Base-by-base conservation (phyloP, 805 yeast species). In the Kodamaea leandrae region DNA sequence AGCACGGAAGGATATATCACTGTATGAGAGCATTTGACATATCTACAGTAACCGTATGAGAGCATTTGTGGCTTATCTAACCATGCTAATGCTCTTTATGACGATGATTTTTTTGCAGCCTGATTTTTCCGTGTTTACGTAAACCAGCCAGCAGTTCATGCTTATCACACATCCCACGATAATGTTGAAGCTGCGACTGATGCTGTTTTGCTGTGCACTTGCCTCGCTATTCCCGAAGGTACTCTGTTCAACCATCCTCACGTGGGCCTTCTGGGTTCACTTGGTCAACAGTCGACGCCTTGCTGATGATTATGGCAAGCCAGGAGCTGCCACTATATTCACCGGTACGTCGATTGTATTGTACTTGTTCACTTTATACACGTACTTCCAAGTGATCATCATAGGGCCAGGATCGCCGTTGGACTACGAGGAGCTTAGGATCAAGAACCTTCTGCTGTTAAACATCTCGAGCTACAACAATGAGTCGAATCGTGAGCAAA, bases 351-450 rank as follows among this genome's bases (percentile, higher is more conserved):
- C 66, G 0, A 18, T 62, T 0, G 18, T 49, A 12, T 51, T 76
- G 8, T 68, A 66, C 21, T 17, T 39, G 0, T 52, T 74, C 12
- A 66, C 72, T 15, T 33, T 81, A 4, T 68, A 69, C 48, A 64
- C 83, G 2, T 83, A 83, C 54, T 77, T 63, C 54, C 59, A 64
- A 46, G 75, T 81, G 3, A 66, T 82, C 1, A n/a, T 24, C 1
- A 60, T 61, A 1, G 88, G 88, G 0, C 73, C 84, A 0, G 91
- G 91, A 0, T 76, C 83, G 13, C 88, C 91, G 0, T 45, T 65
- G 14, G 87, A 82, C 46, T 80, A 66, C 48, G 61, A 66, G 0
- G 74, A 67, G 29, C 57, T 83, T 21, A 49, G 52, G 13, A 58
- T 72, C 25, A 26, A 38, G 13, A 44, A 56, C 32, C 32, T 51